Base-by-base conservation (phyloP, 768 basidiomycete species). In the Dioszegia hungarica region DNA sequence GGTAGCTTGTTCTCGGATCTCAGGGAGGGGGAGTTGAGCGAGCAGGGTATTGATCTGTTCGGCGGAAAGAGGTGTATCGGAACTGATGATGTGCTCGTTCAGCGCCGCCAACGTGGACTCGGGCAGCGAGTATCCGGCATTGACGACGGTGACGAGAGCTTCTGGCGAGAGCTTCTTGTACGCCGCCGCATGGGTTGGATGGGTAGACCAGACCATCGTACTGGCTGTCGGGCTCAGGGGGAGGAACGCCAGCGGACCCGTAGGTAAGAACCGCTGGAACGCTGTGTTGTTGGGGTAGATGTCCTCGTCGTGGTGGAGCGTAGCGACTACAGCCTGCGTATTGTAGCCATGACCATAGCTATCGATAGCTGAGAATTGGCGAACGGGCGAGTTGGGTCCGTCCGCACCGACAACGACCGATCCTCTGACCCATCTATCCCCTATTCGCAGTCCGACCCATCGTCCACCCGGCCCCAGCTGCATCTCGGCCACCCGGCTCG, bases 171-270 rank as follows among this genome's bases (percentile, higher is more conserved):
- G 80, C 17, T 82, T 78, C 25, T 85, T 84, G 37, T 95, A 79
- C 0, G 85, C 83, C n/a, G 82, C 76, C 2, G 91, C 90, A 8
- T 91, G 80, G 5, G 79, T 72, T 1, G 92, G 90, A 52, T 80
- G 83, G 0, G 89, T 94, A 19, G 90, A 93, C 95, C 95, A 98
- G 5, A 97, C 95, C 47, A 98, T 81, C 3, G 93, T 92, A 10
- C 91, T 89, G 1, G 80, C 79, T 0, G 85, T 86, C 0, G 83
- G 78, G 1, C 86, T 86, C 39, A 97, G 81, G 0, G 94, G 95
- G 20, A 98, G 82, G 79, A 95, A 98, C 0, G 93, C 93, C 39
- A 98, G 86, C 2, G 94, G 94, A 0, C 95, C 94, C 4, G 91
- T 91, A 1, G 92, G 88, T 19, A 98, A 82, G 79, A 97, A 97